Base-by-base conservation (phyloP, 2,329 filamentous ascomycete genomes). In the Botrytis fragariae region DNA sequence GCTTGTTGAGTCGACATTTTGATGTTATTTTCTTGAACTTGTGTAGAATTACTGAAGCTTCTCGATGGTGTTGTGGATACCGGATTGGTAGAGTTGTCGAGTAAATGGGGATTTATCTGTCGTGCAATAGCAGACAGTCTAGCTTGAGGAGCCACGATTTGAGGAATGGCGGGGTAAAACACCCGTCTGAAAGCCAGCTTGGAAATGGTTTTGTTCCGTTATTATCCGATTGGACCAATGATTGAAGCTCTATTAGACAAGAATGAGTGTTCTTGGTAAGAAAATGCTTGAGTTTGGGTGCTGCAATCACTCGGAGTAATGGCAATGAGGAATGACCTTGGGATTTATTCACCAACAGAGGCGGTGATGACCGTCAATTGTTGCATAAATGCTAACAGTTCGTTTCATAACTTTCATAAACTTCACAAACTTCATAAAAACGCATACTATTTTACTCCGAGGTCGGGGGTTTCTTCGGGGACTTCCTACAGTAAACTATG, bases 1-100 rank as follows among this genome's bases (percentile, higher is more conserved):
- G 85, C 83, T 72, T 88, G 85, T 79, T 91, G 89, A 74, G 85
- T 86, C 77, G 89, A 90, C 89, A 91, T 91, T 39, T 75, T 79
- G 71, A 71, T 75, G 59, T 76, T 64, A 48, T 39, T 60, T 7
- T 39, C 42, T 16, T 29, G 35, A 20, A 32, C 6, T 35, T 44
- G 20, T 7, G 54, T 9, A 20, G 35, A 37, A 44, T n/a, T 45
- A 65, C 67, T 78, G 39, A 74, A 77, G 73, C 54, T 69, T 51
- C 71, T 72, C 39, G 44, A 45, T 60, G n/a, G 25, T 44, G 37
- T 25, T 39, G 48, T 60, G 4, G 51, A 22, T 29, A 45, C n/a
- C n/a, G 51, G 29, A 44, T 9, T 25, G 7, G 71, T 42, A 29
- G 25, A 39, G 12, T n/a, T 65, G 39, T 22, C 18, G 20, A 29